Percentiles rank a stretch among this genome's conserved stretches.
Evolutionary conservation across 2,329 filamentous ascomycete genomes (phyloP).

Genomic region (Lasiodiplodia sp.): DNA sequence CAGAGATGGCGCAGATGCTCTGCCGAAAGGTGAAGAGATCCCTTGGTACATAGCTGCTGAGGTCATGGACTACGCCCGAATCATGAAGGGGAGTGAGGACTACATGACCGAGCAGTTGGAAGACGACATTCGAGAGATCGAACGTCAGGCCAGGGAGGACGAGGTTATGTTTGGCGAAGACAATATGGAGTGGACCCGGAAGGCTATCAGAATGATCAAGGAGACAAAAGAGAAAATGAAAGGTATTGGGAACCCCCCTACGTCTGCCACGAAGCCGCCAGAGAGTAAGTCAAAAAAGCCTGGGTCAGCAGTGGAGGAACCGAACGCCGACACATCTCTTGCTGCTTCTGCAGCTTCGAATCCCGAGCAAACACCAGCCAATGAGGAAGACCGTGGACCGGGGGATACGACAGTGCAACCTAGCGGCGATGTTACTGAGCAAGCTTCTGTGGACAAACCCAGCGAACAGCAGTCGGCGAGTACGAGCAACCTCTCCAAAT

Average conservation of each 20-base stretch:
- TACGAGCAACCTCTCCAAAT: slow-evolving; percentile 28
- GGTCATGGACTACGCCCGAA: slow-evolving; percentile 89
- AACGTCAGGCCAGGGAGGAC: slow-evolving; percentile 83
- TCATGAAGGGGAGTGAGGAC: slow-evolving; percentile 91
- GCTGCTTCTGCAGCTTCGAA: neutral
- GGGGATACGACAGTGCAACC: neutral
- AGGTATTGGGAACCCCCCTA: slow-evolving; percentile 71
- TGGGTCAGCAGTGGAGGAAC: slow-evolving; percentile 35
- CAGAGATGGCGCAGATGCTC: slow-evolving; percentile 76
- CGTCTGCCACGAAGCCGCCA: slow-evolving; percentile 57
- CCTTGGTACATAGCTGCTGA: slow-evolving; percentile 97
- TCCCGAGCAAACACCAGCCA: neutral
- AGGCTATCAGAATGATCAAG: slow-evolving; percentile 77
- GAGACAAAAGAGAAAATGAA: slow-evolving; percentile 78
- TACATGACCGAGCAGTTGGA: slow-evolving; percentile 88
- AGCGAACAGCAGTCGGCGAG: slow-evolving; percentile 1
- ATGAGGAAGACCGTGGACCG: neutral
- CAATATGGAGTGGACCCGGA: slow-evolving; percentile 82
- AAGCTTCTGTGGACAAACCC: neutral
- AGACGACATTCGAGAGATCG: slow-evolving; percentile 76
- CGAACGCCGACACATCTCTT: neutral
- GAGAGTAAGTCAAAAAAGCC: slow-evolving; percentile 57
- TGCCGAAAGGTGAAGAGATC: slow-evolving; percentile 75
- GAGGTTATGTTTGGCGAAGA: slow-evolving; percentile 92
- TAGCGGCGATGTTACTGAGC: neutral